phyloP scores from a whole-genome alignment of 2,329 filamentous ascomycete species.

The Penicillium sp. region DNA sequence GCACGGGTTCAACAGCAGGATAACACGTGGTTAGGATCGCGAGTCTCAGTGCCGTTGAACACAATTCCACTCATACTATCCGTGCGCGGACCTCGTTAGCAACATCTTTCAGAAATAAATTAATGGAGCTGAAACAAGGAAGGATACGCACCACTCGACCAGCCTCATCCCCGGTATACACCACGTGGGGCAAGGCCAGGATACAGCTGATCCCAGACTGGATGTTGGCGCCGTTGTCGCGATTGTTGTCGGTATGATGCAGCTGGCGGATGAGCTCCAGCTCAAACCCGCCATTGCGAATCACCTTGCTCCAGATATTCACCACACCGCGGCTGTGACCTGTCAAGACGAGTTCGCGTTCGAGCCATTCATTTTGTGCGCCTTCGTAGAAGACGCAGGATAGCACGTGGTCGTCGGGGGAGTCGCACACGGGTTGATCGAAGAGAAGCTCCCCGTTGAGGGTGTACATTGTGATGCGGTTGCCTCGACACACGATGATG shows the following conservation, averaged over 20 bases:
- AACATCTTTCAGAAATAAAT: background rate
- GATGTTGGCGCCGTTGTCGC: constrained; percentile 59
- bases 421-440: constrained; percentile 76
- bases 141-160: constrained; percentile 74
- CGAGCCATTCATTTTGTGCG: constrained; percentile 85
- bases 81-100: constrained; percentile 22
- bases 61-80: constrained; percentile 61
- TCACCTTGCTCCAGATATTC: constrained; percentile 66
- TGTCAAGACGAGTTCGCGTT: constrained; percentile 82
- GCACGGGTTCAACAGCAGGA: constrained; percentile 11
- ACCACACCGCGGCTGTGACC: constrained; percentile 83
- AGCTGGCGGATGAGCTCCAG: constrained; percentile 78
- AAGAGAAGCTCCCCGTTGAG: constrained; percentile 84
- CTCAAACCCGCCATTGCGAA: constrained; percentile 67
- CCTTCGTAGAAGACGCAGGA: constrained; percentile 93
- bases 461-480: constrained; percentile 75
- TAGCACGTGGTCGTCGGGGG: constrained; percentile 73
- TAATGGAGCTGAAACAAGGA: background rate
- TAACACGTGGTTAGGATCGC: background rate
- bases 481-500: constrained; percentile 79
- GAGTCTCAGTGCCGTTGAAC: constrained; percentile 50
- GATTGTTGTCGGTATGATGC: constrained; percentile 73
- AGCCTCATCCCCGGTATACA: constrained; percentile 94
- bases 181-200: constrained; percentile 74
- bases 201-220: constrained; percentile 80